Evolutionary conservation across 1,284 basidiomycete species (phyloP).

Genomic region (Naganishia sp.): DNA sequence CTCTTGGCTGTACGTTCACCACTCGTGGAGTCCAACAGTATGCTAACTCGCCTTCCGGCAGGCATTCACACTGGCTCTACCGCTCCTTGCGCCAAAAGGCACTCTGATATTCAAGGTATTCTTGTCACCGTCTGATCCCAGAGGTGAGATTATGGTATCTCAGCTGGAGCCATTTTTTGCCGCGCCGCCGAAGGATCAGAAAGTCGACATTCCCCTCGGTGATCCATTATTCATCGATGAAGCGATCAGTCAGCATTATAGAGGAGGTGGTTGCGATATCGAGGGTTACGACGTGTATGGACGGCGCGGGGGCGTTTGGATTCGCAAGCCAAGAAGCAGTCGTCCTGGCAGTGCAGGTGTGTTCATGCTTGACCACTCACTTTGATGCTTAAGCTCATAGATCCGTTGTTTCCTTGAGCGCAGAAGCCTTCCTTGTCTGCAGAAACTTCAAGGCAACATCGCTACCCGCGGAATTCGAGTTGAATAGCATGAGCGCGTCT

Average conservation of each 20-base stretch:
- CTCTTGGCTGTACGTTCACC: slow-evolving; percentile 55
- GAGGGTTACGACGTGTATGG: slow-evolving; percentile 43
- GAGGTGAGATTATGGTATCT: slow-evolving; percentile 55
- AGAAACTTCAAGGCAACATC: slow-evolving; percentile 54
- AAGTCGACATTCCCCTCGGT: slow-evolving; percentile 33
- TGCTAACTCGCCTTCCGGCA: slow-evolving; percentile 33
- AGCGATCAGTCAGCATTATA: slow-evolving; percentile 53
- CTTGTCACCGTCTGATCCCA: slow-evolving; percentile 54
- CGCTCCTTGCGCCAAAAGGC: slow-evolving; percentile 57
- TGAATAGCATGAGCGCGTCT: slow-evolving; percentile 18
- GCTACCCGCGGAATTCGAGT: slow-evolving; percentile 38
- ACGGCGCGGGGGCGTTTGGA: slow-evolving; percentile 53
- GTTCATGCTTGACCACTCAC: slow-evolving; percentile 28
- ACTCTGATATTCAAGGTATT: slow-evolving; percentile 64
- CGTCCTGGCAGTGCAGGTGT: slow-evolving; percentile 53
- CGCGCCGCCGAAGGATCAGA: slow-evolving; percentile 35
- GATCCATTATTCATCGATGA: slow-evolving; percentile 35
- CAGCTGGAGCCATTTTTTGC: slow-evolving; percentile 58
- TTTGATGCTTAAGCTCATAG: neutral
- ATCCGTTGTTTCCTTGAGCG: neutral
- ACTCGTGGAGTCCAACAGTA: neutral
- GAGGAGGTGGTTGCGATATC: slow-evolving; percentile 28
- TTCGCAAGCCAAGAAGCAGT: slow-evolving; percentile 54
- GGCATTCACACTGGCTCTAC: slow-evolving; percentile 60
- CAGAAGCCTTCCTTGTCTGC: slow-evolving; percentile 61